Conservation (phyloP, 2,329 filamentous ascomycete species). For the Exophiala mesophila region DNA sequence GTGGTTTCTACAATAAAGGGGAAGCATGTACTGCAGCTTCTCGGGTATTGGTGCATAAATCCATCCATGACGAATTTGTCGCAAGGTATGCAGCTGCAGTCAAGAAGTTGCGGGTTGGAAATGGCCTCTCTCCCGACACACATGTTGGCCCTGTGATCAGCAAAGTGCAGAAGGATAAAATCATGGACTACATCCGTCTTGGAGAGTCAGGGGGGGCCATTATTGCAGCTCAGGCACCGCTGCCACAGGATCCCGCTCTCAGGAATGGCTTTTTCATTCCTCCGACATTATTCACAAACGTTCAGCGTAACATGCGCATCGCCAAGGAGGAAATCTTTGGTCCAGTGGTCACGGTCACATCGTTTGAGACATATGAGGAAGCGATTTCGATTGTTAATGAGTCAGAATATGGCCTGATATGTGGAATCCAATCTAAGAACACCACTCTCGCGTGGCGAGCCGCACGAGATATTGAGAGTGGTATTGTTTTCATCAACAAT, state of each 20-base stretch:
- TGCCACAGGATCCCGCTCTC: slow-evolving; percentile 27
- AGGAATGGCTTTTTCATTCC: slow-evolving; percentile 52
- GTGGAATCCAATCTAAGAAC: slow-evolving; percentile 55
- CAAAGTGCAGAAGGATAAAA: slow-evolving; percentile 10
- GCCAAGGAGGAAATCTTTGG: slow-evolving; percentile 59
- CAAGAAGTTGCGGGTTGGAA: slow-evolving; percentile 6
- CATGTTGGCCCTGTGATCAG: slow-evolving; percentile 15
- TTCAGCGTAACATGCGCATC: slow-evolving; percentile 51
- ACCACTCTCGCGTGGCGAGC: slow-evolving; percentile 46
- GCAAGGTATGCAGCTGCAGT: slow-evolving; percentile 2
- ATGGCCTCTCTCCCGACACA: slow-evolving; percentile 5
- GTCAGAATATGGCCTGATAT: slow-evolving; percentile 50
- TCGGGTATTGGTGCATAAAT: slow-evolving; percentile 16
- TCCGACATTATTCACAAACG: slow-evolving; percentile 55
- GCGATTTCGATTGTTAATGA: slow-evolving; percentile 53
- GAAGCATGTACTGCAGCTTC: slow-evolving; percentile 21
- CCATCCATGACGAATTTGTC: slow-evolving; percentile 10
- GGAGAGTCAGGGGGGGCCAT: slow-evolving; percentile 48
- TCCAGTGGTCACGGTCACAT: slow-evolving; percentile 58
- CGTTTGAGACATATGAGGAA: slow-evolving; percentile 58
- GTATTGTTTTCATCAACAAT: slow-evolving; percentile 57
- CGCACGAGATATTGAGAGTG: slow-evolving; percentile 51
- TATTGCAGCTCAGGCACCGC: slow-evolving; percentile 33
- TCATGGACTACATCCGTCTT: slow-evolving; percentile 37
- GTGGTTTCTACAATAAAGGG: slow-evolving; percentile 22